A percentile compares a stretch with the other conserved stretches of the same genome.
These are phyloP conservation scores for Venturia nashicola DNA, from an alignment of 2,329 filamentous ascomycete genomes.

Conservation along the genomic window DNA sequence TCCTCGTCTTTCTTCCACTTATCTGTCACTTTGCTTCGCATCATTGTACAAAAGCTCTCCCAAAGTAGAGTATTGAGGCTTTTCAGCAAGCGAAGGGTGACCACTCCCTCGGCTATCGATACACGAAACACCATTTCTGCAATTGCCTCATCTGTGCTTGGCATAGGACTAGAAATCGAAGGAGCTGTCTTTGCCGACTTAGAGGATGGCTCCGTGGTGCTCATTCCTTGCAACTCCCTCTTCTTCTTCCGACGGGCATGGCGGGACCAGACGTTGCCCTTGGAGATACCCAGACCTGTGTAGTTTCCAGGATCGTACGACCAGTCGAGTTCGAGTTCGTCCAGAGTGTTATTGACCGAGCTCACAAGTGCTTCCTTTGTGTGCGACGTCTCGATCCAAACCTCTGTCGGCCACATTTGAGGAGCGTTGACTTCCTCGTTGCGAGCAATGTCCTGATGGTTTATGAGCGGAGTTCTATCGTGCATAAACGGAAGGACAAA, in stretches of 20 bases:
- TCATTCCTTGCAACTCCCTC: slow-evolving; percentile 13
- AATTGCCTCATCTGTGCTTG: slow-evolving; percentile 17
- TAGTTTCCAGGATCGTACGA: slow-evolving; percentile 43
- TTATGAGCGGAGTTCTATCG: background rate
- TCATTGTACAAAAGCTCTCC: slow-evolving; percentile 76
- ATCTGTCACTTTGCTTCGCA: slow-evolving; percentile 39
- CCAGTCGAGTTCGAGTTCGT: slow-evolving; percentile 51
- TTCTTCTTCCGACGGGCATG: slow-evolving; percentile 53
- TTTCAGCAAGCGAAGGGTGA: slow-evolving; percentile 56
- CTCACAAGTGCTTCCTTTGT: slow-evolving; percentile 17
- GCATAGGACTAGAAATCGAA: background rate
- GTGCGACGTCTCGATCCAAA: slow-evolving; percentile 29
- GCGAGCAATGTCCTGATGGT: background rate
- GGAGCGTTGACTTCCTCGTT: background rate
- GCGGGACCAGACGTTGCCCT: slow-evolving; percentile 68
- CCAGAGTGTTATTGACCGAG: slow-evolving; percentile 37
- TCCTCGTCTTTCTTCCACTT: background rate
- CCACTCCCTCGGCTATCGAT: slow-evolving; percentile 21
- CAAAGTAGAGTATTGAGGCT: slow-evolving; percentile 64
- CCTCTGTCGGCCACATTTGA: slow-evolving; percentile 29
- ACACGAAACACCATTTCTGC: slow-evolving; percentile 30
- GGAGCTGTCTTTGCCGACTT: background rate
- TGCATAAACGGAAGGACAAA: slow-evolving; percentile 12
- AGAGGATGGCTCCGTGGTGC: slow-evolving; percentile 7
- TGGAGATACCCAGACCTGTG: slow-evolving; percentile 49